Evolutionary conservation across 306 rosid genomes (phyloP).

Genomic region (Pterocarpus santalinus): DNA sequence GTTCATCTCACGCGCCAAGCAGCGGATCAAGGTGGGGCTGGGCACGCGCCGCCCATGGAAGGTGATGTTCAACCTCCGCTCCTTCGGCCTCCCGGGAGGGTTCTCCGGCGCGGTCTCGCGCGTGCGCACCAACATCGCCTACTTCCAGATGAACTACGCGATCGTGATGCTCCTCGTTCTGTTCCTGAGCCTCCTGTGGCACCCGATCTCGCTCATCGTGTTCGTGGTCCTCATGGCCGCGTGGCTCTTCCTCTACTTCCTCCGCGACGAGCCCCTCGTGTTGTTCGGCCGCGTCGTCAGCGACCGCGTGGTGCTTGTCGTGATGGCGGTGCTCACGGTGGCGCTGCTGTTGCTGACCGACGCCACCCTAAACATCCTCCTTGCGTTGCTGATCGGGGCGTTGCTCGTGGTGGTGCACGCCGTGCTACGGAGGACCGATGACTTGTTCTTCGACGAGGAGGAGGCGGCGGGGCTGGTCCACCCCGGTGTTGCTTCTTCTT

Average conservation of each 20-base stretch:
- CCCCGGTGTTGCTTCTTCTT: conserved; percentile 32
- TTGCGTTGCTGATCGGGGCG: conserved; percentile 55
- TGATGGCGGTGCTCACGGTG: conserved; percentile 60
- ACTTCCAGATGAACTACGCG: conserved; percentile 85
- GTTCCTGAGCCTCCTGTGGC: conserved; percentile 70
- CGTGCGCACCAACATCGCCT: conserved; percentile 55
- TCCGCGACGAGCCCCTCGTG: conserved; percentile 75
- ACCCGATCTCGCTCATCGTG: conserved; percentile 85
- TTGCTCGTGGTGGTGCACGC: conserved; percentile 62
- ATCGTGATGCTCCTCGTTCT: conserved; percentile 53
- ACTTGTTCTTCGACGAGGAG: conserved; percentile 68
- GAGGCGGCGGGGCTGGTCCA: conserved; percentile 41
- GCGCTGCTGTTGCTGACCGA: conserved; percentile 61
- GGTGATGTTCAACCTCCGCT: conserved; percentile 56
- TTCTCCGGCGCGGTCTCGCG: conserved; percentile 56
- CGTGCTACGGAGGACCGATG: conserved; percentile 62
- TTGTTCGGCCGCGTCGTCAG: conserved; percentile 58
- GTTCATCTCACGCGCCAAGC: conserved; percentile 53
- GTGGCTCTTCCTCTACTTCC: conserved; percentile 82
- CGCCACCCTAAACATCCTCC: conserved; percentile 60
- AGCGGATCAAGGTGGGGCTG: conserved; percentile 61
- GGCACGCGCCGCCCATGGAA: conserved; percentile 82
- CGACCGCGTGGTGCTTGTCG: conserved; percentile 62
- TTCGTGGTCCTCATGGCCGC: conserved; percentile 54
- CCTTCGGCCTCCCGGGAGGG: conserved; percentile 56